These are phyloP conservation scores for Alternaria novae-zelandiae DNA, from an alignment of 2,329 filamentous ascomycete genomes.

Conservation along the genomic window DNA sequence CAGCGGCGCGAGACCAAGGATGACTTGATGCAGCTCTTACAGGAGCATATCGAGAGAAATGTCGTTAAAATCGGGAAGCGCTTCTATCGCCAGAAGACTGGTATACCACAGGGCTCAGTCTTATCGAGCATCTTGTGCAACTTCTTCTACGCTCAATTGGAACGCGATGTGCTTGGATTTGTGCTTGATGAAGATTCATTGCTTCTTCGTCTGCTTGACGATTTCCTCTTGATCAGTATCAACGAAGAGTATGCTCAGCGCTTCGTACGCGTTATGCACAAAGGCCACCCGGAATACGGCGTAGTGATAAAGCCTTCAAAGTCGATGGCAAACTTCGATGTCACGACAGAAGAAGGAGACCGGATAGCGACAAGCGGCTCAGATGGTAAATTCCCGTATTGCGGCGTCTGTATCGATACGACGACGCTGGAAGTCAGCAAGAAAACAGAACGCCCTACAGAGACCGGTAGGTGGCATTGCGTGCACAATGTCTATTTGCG, in stretches of 20 bases:
- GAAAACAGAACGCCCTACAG: slow-evolving; percentile 63
- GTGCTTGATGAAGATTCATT: slow-evolving; percentile 66
- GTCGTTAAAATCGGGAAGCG: slow-evolving; percentile 87
- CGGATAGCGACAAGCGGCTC: slow-evolving; percentile 46
- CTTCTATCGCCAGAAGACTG: slow-evolving; percentile 83
- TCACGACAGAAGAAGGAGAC: slow-evolving; percentile 61
- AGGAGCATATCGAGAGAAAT: slow-evolving; percentile 83
- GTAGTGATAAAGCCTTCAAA: slow-evolving; percentile 78
- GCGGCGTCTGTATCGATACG: slow-evolving; percentile 79
- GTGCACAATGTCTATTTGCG: background rate
- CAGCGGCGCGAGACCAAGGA: slow-evolving; percentile 64
- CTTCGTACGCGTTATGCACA: slow-evolving; percentile 83
- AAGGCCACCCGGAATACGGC: slow-evolving; percentile 79
- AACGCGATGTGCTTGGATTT: slow-evolving; percentile 72
- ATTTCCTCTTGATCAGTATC: slow-evolving; percentile 87
- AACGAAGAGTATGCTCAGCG: slow-evolving; percentile 68
- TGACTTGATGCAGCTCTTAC: slow-evolving; percentile 71
- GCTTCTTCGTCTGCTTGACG: slow-evolving; percentile 84
- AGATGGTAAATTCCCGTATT: slow-evolving; percentile 79
- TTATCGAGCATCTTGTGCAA: slow-evolving; percentile 88
- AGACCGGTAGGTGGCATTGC: slow-evolving; percentile 52
- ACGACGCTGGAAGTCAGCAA: slow-evolving; percentile 76
- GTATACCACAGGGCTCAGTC: slow-evolving; percentile 93
- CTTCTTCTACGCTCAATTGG: slow-evolving; percentile 92
- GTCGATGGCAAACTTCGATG: slow-evolving; percentile 83